Evolutionary conservation across 768 basidiomycete species (phyloP), one percentile per base, ranked within the genome.

Genomic region (Phylloporus sp.): DNA sequence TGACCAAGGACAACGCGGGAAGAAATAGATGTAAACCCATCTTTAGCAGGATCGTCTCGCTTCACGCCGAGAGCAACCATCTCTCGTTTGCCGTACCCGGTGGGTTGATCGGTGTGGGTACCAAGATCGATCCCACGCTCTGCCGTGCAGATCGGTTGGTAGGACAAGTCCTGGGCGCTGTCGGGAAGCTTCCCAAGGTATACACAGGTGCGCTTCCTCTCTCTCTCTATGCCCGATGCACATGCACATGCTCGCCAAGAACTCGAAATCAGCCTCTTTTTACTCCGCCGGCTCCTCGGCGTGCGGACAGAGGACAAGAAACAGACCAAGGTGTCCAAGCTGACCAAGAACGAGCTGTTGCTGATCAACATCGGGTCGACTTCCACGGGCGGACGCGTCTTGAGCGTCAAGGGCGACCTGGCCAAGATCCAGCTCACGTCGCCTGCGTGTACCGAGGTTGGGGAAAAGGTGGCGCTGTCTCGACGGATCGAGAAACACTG

Each of bases 271-370:
- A 89, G 84, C 60, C 77, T 95, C 60, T 99, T 97, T 86, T 76
- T 98, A 28, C 86, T 99, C 29, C 90, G 97, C 54, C 85, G 97
- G 53, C 74, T 98, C 48, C 82, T 98, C n/a, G 95, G 97, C 67
- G 97, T 99, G 56, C 94, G 95, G 71, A 93, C 94, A 22, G 95
- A 97, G 71, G 97, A 98, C 75, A 97, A 95, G 77, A 99, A 97
- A 70, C 91, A 95, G 69, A 97, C 97, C 20, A 99, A 94, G 72
- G 91, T 92, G 22, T 78, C 90, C 47, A 97, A 97, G 70, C 80
- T 97, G 40, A 79, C 83, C 52, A 95, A 95, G 73, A 88, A 87
- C 70, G 95, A 97, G 72, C 79, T 95, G 2, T 73, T 97, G 3
- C 81, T 98, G 55, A 95, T 99, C 77, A 98, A 98, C 75, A 97